Evolutionary conservation across 1,139 yeast genomes (phyloP).

Genomic region (Yamadazyma kanchanaburiensis): DNA sequence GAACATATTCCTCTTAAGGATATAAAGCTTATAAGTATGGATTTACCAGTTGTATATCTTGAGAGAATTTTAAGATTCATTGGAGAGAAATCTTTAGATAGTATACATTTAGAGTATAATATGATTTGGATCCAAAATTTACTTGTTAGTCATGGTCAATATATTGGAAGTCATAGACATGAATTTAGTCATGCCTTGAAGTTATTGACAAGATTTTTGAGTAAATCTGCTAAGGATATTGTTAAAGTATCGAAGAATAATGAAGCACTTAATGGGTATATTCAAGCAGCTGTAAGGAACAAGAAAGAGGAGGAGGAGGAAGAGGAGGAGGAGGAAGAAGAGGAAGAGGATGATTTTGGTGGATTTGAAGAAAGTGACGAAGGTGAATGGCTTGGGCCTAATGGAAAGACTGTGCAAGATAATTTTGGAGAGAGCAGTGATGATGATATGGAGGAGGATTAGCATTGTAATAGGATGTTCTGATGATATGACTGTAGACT

Average conservation of each 20-base stretch:
- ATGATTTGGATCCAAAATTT: constrained; percentile 75
- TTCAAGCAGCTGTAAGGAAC: constrained; percentile 21
- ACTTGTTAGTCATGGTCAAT: constrained; percentile 72
- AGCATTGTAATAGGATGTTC: no score
- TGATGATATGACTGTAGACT: no score
- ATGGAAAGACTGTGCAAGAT: constrained; percentile 6
- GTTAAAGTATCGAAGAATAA: constrained; percentile 54
- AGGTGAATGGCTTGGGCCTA: constrained; percentile 20
- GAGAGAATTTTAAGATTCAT: constrained; percentile 66
- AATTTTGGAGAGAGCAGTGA: constrained; percentile 7
- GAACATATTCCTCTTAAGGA: constrained; percentile 77
- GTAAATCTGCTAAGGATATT: constrained; percentile 72
- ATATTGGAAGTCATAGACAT: constrained; percentile 60
- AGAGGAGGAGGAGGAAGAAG: constrained; percentile 16
- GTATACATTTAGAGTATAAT: constrained; percentile 83
- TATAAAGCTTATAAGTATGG: constrained; percentile 60
- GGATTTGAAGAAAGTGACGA: constrained; percentile 15
- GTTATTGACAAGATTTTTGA: constrained; percentile 71
- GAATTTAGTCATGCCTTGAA: constrained; percentile 67
- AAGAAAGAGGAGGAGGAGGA: constrained; percentile 13
- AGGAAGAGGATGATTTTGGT: constrained; percentile 15
- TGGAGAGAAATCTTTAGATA: constrained; percentile 67
- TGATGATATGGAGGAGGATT: constrained; percentile 8
- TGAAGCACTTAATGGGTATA: constrained; percentile 48
- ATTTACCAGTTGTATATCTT: constrained; percentile 75